Evolutionary conservation across 495 filamentous ascomycete species (phyloP).

Genomic region (Neurospora sp.): DNA sequence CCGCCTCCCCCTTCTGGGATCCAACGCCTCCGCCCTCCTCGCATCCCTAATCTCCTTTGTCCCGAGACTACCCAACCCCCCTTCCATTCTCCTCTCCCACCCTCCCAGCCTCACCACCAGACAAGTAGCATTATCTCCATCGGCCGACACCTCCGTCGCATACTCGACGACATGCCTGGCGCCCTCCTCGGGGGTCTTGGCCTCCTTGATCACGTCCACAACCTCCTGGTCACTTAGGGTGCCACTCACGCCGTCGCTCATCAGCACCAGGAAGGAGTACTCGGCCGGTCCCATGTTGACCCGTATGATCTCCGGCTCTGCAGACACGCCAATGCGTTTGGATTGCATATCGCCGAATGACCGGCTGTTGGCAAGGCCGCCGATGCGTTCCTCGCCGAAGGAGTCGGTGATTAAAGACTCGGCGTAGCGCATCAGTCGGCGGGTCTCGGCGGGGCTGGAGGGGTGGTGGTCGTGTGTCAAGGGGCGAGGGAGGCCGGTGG

Average conservation of each 20-base stretch:
- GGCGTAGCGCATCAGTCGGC: conserved; percentile 71
- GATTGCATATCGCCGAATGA: conserved; percentile 84
- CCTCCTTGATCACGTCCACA: conserved; percentile 91
- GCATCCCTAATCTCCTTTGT: conserved; percentile 85
- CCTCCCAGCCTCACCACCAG: conserved; percentile 84
- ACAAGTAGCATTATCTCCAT: conserved; percentile 94
- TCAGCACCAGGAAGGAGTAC: conserved; percentile 77
- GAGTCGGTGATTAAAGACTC: conserved; percentile 81
- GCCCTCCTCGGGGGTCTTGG: conserved; percentile 77
- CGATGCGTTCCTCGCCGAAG: conserved; percentile 94
- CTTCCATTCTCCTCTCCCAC: conserved; percentile 86
- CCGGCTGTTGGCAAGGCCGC: conserved; percentile 85
- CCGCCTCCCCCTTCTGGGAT: conserved; percentile 60
- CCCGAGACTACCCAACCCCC: conserved; percentile 77
- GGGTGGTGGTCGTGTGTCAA: conserved; percentile 87
- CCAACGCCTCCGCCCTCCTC: conserved; percentile 70
- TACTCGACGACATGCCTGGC: conserved; percentile 69
- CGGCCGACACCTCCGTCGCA: conserved; percentile 70
- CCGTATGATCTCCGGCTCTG: conserved; percentile 76
- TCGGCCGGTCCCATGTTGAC: conserved; percentile 69
- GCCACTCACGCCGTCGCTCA: conserved; percentile 80
- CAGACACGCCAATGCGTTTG: conserved; percentile 87
- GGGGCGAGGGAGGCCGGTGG: conserved; percentile 64
- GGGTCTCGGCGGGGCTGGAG: conserved; percentile 70
- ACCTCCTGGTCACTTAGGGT: conserved; percentile 83